Evolutionary conservation across 768 basidiomycete genomes (phyloP).

Genomic region (Amyloporia xantha): DNA sequence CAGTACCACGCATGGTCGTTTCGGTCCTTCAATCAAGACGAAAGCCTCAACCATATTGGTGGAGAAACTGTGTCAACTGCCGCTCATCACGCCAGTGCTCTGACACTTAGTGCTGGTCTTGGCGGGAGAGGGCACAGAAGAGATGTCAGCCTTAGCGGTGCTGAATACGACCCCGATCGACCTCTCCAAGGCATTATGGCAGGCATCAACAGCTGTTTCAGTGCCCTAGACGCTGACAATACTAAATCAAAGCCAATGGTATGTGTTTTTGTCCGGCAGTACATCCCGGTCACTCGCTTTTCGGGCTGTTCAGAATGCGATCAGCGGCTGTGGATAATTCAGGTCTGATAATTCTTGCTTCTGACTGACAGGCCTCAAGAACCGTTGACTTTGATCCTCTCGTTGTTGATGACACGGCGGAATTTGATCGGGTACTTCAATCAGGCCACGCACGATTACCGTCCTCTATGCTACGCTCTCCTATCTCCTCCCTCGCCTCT

Average conservation of each 20-base stretch:
- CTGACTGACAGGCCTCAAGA: slow-evolving; percentile 25
- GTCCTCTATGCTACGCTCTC: slow-evolving; percentile 38
- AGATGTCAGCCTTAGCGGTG: slow-evolving; percentile 60
- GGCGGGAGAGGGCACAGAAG: slow-evolving; percentile 45
- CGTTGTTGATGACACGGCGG: slow-evolving; percentile 54
- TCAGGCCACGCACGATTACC: slow-evolving; percentile 44
- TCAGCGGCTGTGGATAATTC: no score
- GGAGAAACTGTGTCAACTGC: slow-evolving; percentile 74
- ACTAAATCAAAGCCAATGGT: slow-evolving; percentile 47
- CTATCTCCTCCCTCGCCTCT: slow-evolving; percentile 40
- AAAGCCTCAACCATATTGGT: slow-evolving; percentile 55
- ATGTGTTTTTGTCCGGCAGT: slow-evolving; percentile 22
- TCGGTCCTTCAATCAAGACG: slow-evolving; percentile 50
- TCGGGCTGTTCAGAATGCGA: no score
- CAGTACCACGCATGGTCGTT: slow-evolving; percentile 30
- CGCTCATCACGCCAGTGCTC: slow-evolving; percentile 83
- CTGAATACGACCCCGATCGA: slow-evolving; percentile 83
- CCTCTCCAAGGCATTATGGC: slow-evolving; percentile 69
- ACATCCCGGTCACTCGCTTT: neutral
- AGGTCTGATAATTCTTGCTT: no score
- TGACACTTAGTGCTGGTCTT: slow-evolving; percentile 82
- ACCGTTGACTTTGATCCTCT: slow-evolving; percentile 46
- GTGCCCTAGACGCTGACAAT: slow-evolving; percentile 48
- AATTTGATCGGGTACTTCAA: slow-evolving; percentile 54
- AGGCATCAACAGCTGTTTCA: slow-evolving; percentile 49